Percentiles rank a stretch among this genome's conserved stretches.
Conservation (phyloP, 805 yeast species). For the Zygoascus bituminiphila region DNA sequence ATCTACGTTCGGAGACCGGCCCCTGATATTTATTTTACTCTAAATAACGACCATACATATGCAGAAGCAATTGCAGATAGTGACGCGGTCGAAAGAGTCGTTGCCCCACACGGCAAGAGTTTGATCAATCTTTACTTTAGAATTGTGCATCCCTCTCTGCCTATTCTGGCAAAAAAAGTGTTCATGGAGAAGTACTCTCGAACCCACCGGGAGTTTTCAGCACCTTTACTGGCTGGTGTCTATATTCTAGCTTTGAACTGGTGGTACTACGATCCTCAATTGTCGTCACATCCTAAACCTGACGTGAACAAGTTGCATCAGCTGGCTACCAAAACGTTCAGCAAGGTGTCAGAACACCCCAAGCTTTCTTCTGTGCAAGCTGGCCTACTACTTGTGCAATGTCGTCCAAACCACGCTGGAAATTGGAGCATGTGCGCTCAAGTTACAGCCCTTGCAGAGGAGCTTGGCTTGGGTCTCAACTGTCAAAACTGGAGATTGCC, state of each 20-base stretch:
- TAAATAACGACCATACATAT: constrained; percentile 74
- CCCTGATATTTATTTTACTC: constrained; percentile 60
- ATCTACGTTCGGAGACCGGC: constrained; percentile 74
- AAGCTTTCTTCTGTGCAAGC: constrained; percentile 89
- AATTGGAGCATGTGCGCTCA: constrained; percentile 85
- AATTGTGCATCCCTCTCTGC: constrained; percentile 84
- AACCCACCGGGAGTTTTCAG: constrained; percentile 85
- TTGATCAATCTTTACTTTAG: constrained; percentile 64
- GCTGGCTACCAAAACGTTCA: constrained; percentile 56
- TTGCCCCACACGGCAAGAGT: constrained; percentile 87
- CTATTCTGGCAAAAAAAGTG: constrained; percentile 83
- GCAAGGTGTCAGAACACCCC: constrained; percentile 75
- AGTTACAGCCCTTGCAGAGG: constrained; percentile 82
- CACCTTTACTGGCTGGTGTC: constrained; percentile 85
- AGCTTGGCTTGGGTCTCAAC: constrained; percentile 83
- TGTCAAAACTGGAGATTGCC: constrained; percentile 89
- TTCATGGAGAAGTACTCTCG: constrained; percentile 85
- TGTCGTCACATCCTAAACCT: constrained; percentile 72
- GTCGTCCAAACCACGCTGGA: constrained; percentile 45
- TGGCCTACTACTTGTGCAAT: constrained; percentile 69
- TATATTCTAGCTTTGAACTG: constrained; percentile 83
- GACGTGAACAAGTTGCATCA: constrained; percentile 61
- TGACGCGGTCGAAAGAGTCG: constrained; percentile 74
- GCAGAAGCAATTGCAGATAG: constrained; percentile 65
- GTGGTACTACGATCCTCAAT: constrained; percentile 85